These are phyloP conservation scores for Leishmania tropica DNA, from an alignment of 208 protist genomes.

Conservation along the genomic window DNA sequence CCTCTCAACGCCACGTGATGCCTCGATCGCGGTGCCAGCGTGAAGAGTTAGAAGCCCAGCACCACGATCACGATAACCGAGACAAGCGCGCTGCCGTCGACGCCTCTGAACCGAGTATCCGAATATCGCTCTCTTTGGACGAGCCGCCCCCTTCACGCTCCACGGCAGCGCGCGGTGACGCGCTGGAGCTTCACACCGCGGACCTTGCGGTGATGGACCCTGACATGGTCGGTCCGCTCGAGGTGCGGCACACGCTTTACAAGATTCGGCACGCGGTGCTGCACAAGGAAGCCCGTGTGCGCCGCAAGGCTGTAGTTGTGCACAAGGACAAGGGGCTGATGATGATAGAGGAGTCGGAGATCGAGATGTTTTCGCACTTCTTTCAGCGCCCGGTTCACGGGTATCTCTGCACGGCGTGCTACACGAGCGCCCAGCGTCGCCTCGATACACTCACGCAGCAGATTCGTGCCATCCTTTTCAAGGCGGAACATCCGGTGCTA, in stretches of 20 bases:
- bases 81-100: background rate
- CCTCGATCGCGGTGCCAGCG: constrained; percentile 3
- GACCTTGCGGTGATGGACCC: constrained; percentile 43
- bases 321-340: constrained; percentile 79
- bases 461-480: constrained; percentile 69
- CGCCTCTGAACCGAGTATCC: background rate
- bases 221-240: constrained; percentile 39
- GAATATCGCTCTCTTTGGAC: background rate
- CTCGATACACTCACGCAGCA: constrained; percentile 71
- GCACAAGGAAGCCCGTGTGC: constrained; percentile 51
- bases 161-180: background rate
- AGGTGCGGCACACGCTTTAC: constrained; percentile 64
- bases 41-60: background rate
- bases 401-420: constrained; percentile 79
- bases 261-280: constrained; percentile 70
- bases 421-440: constrained; percentile 61
- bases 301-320: constrained; percentile 40
- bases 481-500: constrained; percentile 61
- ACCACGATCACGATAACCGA: background rate
- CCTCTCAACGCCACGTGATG: background rate
- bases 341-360: constrained; percentile 83
- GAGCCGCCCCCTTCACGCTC: background rate
- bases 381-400: constrained; percentile 81
- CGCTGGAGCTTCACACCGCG: background rate
- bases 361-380: constrained; percentile 82